Base-by-base conservation (phyloP, 768 basidiomycete species). In the Termitomyces sp. region DNA sequence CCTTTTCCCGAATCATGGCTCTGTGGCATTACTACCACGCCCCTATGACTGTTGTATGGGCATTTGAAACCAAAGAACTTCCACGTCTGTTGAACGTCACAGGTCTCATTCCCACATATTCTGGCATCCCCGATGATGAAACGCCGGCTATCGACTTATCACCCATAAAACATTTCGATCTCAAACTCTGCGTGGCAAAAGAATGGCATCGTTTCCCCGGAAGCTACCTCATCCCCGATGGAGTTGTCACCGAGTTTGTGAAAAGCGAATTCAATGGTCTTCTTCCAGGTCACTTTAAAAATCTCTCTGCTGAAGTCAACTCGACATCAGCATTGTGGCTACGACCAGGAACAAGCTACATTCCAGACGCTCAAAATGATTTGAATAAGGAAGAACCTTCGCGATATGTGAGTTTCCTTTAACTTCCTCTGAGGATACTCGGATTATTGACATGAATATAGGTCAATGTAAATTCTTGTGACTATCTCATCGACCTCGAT, bases 131-230 rank as follows among this genome's bases (percentile, higher is more conserved):
- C 22, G 76, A 80, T 52, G 77, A 79, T 10, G 72, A 79, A 52
- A 67, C 61, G 3, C 75, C 75, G 12, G 77, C 76, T 33, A 76
- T 94, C 35, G 86, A 92, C 64, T 76, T 92, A 25, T 69, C 85
- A 0, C 83, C 82, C 0, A 75, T 98, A 64, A 77, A 76, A 53
- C 75, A 82, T 12, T 83, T 94, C 63, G 80, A 85, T 53, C 72
- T 98, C 54, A 83, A 77, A 27, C 65, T 99, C 1, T 99, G 97
- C 71, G 76, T 89, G 48, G 92, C 88, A 45, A 95, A 94, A 68
- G 97, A 99, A 71, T 99, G 97, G 97, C 77, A 98, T 66, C 81
- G 96, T 22, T 99, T 94, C 77, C 91, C 94, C 3, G 84, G 92
- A 3, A 88, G 89, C 67, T 98, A 89, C 69, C 79, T 96, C 45